phyloP scores from a whole-genome alignment of 345 rosid species.

The Diplotaxis tenuifolia region DNA sequence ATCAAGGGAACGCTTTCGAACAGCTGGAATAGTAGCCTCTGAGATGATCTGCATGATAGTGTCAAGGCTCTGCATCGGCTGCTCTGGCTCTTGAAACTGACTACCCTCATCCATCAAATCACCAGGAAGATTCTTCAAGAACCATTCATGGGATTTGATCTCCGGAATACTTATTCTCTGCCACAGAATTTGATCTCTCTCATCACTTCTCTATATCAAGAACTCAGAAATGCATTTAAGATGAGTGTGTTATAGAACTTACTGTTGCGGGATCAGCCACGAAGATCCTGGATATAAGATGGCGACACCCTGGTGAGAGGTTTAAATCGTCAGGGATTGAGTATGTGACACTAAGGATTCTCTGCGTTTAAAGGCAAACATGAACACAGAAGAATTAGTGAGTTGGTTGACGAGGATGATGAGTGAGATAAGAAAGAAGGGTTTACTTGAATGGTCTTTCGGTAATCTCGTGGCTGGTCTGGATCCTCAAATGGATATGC shows the following conservation, averaged over 20 bases:
- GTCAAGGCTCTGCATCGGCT: conserved; percentile 77
- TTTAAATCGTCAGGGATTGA: conserved; percentile 36
- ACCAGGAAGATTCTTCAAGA: conserved; percentile 81
- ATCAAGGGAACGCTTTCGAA: conserved; percentile 40
- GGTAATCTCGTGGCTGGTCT: conserved; percentile 76
- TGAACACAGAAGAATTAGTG: neutral
- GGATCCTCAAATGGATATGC: conserved; percentile 98
- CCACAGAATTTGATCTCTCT: conserved; percentile 12
- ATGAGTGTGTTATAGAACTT: conserved; percentile 20
- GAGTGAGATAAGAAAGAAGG: neutral
- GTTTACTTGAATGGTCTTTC: conserved; percentile 81
- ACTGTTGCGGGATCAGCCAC: conserved; percentile 38
- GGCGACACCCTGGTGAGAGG: conserved; percentile 37
- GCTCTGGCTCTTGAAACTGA: conserved; percentile 78
- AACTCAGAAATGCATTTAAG: neutral
- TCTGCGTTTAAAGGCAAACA: conserved; percentile 2
- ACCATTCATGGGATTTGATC: conserved; percentile 74
- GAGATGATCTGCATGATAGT: conserved; percentile 90
- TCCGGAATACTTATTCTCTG: conserved; percentile 91
- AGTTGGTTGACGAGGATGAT: neutral
- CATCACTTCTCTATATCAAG: conserved; percentile 58
- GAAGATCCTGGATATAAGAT: conserved; percentile 34
- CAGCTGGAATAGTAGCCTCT: conserved; percentile 83
- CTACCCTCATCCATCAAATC: conserved; percentile 69
- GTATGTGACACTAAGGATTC: conserved; percentile 39